Evolutionary conservation across 306 rosid species (phyloP).

Genomic region (Trifolium subterraneum): DNA sequence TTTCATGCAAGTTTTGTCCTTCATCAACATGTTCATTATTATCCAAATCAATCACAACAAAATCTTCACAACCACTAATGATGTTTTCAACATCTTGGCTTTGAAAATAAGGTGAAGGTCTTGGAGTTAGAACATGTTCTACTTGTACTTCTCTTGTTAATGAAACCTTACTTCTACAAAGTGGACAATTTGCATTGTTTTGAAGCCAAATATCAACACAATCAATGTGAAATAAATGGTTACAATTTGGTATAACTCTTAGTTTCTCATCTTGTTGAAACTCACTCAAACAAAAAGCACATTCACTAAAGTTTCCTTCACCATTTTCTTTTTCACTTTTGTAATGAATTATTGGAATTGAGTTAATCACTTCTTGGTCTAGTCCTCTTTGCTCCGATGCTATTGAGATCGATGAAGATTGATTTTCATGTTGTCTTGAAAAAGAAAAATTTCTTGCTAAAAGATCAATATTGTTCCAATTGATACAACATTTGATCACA

Average conservation of each 20-base stretch:
- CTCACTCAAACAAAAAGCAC: conserved; percentile 79
- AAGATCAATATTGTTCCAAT: conserved; percentile 59
- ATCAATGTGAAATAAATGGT: conserved; percentile 81
- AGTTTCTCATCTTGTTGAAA: conserved; percentile 69
- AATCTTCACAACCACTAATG: conserved; percentile 51
- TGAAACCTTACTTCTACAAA: conserved; percentile 70
- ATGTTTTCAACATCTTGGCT: conserved; percentile 40
- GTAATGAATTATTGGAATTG: conserved; percentile 67
- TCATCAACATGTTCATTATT: conserved; percentile 14
- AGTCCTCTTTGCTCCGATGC: conserved; percentile 52
- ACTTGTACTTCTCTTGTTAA: conserved; percentile 29
- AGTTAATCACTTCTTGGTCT: conserved; percentile 62
- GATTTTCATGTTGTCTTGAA: conserved; percentile 43
- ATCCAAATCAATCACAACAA: conserved; percentile 66
- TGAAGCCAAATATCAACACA: conserved; percentile 91
- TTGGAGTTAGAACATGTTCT: conserved; percentile 45
- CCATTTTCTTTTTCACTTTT: conserved; percentile 28
- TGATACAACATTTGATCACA: conserved; percentile 80
- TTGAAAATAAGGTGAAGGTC: conserved; percentile 52
- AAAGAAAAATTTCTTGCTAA: conserved; percentile 53
- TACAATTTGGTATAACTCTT: conserved; percentile 70
- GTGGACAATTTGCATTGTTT: conserved; percentile 76
- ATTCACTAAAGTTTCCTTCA: conserved; percentile 46
- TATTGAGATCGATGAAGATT: conserved; percentile 2
- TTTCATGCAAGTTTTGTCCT: conserved; percentile 43